Evolutionary conservation across 148 eudicot genomes (phyloP), one percentile per base, ranked within the genome.

Genomic region (Dianthus caryophyllus): DNA sequence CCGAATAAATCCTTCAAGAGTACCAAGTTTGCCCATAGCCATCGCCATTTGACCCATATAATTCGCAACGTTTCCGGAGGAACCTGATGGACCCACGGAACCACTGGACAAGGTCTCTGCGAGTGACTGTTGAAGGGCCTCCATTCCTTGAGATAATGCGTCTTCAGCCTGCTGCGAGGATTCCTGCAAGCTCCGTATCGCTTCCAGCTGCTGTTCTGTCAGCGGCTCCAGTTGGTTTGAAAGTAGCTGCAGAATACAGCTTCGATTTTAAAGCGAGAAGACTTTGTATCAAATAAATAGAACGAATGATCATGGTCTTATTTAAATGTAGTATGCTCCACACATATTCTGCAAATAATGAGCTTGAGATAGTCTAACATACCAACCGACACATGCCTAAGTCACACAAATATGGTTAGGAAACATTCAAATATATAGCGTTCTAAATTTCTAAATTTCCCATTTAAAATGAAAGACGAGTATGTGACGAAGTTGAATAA

Each of bases 21-120:
- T 79, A 27, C 85, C 85, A 38, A 82, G 85, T 59, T 82, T 82
- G 12, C 85, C 85, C 85, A 82, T 82, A 21, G 85, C 85, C 82
- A 82, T 79, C 31, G 85, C 85, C 85, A 82, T 82, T 71, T 82
- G 85, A 26, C 85, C 85, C 82, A 82, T 82, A 60, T 82, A 82
- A 63, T 71, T 82, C 53, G 85, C 85, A 29, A 82, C 85, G 39
- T 82, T 82, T 44, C 85, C 85, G 17, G 85, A 82, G 16, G 85
- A 78, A 29, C 82, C 80, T 1, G 85, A 82, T 48, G 82, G 73
- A 55, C 85, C 85, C 59, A 71, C 80, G 17, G 71, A 30, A 6
- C 80, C 82, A 71, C 82, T 82, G 1, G 85, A 73, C 61, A 82
- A 65, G 18, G 85, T 82, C 76, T 82, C 85, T 20, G 85, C 78